Evolutionary conservation across 2,329 filamentous ascomycete genomes (phyloP).

Genomic region (Fonsecaea monophora): DNA sequence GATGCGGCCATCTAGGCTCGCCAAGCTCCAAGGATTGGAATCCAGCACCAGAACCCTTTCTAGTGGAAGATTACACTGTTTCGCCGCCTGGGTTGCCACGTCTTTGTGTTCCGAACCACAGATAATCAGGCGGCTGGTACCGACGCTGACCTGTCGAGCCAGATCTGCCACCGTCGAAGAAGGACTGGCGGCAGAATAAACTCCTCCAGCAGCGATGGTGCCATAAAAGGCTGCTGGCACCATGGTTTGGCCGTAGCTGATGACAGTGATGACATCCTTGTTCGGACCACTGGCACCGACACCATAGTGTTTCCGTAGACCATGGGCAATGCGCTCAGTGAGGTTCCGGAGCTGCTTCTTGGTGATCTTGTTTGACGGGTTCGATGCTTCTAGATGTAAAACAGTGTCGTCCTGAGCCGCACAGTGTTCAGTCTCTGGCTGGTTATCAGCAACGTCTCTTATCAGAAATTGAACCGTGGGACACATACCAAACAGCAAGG

Average conservation of each 20-base stretch:
- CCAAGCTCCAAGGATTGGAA: constrained; percentile 48
- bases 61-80: constrained; percentile 51
- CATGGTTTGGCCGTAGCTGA: constrained; percentile 64
- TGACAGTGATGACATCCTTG: constrained; percentile 62
- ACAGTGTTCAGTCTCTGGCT: constrained; percentile 33
- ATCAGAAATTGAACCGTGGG: not conserved
- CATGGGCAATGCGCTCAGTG: constrained; percentile 61
- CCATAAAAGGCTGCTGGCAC: constrained; percentile 63
- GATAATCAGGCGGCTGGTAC: constrained; percentile 52
- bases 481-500: constrained; percentile 35
- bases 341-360: constrained; percentile 58
- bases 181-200: constrained; percentile 64
- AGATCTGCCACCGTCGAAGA: constrained; percentile 60
- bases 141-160: constrained; percentile 55
- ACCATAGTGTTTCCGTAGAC: constrained; percentile 61
- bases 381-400: constrained; percentile 64
- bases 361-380: constrained; percentile 62
- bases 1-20: constrained; percentile 42
- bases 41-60: constrained; percentile 61
- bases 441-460: not conserved
- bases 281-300: constrained; percentile 59
- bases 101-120: constrained; percentile 59
- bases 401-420: constrained; percentile 54
- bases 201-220: constrained; percentile 64
- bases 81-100: constrained; percentile 58